A percentile compares a stretch with the other conserved stretches of the same genome.
Evolutionary conservation across 2,329 filamentous ascomycete genomes (phyloP).

Genomic region (Epichloe sylvatica): DNA sequence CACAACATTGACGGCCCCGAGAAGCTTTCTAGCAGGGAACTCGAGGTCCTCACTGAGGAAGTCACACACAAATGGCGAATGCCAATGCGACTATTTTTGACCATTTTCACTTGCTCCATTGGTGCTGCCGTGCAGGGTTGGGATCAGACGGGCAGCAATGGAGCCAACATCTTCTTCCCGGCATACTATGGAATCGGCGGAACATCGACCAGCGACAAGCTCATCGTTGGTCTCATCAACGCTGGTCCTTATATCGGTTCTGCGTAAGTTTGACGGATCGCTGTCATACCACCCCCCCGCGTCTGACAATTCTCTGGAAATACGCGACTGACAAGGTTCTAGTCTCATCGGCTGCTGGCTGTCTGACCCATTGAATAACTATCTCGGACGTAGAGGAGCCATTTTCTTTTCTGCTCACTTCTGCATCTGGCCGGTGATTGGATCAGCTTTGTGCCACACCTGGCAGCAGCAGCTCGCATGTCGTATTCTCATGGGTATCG

Average conservation of each 20-base stretch:
- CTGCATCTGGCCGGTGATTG: constrained; percentile 49
- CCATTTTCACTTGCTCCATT: constrained; percentile 52
- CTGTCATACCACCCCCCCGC: neutral
- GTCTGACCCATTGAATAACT: constrained; percentile 45
- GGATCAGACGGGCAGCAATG: constrained; percentile 50
- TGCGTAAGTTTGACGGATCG: constrained; percentile 15
- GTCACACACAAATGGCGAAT: constrained; percentile 52
- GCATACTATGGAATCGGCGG: constrained; percentile 25
- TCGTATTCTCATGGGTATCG: constrained; percentile 54
- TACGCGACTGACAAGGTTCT: constrained; percentile 4
- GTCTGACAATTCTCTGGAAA: neutral
- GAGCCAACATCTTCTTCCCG: constrained; percentile 49
- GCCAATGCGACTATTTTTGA: constrained; percentile 47
- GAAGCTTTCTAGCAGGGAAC: constrained; percentile 43
- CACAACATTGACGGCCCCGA: constrained; percentile 40
- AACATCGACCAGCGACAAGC: constrained; percentile 17
- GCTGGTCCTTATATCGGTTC: constrained; percentile 36
- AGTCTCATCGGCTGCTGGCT: constrained; percentile 44
- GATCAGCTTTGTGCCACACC: constrained; percentile 48
- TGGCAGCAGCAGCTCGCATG: constrained; percentile 56
- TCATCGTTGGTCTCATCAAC: constrained; percentile 54
- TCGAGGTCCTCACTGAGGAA: constrained; percentile 44
- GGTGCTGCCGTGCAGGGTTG: constrained; percentile 54
- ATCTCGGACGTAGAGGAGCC: constrained; percentile 25
- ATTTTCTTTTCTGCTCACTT: constrained; percentile 67